phyloP scores from a whole-genome alignment of 352 stramenopile species.

The Pythium biforme region DNA sequence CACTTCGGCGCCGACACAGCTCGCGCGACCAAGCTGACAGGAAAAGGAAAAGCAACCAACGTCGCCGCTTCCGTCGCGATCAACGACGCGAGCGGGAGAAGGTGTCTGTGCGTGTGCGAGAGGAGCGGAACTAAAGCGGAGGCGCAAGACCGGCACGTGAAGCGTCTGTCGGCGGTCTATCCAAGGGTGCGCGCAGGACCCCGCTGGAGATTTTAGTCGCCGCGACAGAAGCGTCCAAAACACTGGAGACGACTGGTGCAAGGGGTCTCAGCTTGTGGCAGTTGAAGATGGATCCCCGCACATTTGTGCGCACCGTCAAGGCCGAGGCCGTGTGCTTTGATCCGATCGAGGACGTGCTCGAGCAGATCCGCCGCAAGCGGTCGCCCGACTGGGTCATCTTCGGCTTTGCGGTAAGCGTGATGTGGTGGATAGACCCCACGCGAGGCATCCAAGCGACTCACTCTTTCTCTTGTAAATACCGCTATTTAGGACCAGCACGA shows the following conservation, averaged over 20 bases:
- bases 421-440: too few species aligned
- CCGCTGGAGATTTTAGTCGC: too few species aligned
- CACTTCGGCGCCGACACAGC: constrained; percentile 10
- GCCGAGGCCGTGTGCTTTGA: constrained; percentile 76
- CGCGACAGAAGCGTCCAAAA: too few species aligned
- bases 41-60: neutral
- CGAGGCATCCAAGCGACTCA: too few species aligned
- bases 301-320: constrained; percentile 83
- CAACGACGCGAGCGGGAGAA: too few species aligned
- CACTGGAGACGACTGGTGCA: neutral
- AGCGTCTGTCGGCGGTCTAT: too few species aligned
- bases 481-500: constrained; percentile 60
- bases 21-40: neutral
- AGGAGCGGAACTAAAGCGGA: too few species aligned
- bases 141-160: too few species aligned
- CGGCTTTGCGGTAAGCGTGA: constrained; percentile 70
- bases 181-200: too few species aligned
- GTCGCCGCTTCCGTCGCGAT: neutral
- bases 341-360: constrained; percentile 70
- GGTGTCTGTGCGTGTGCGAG: too few species aligned
- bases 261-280: too few species aligned
- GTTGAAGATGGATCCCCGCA: constrained; percentile 51
- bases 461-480: neutral
- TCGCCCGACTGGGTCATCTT: constrained; percentile 75
- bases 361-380: constrained; percentile 62